Base-by-base conservation (phyloP, 1,139 yeast genomes). In the Debaryomyces psychrophilus region DNA sequence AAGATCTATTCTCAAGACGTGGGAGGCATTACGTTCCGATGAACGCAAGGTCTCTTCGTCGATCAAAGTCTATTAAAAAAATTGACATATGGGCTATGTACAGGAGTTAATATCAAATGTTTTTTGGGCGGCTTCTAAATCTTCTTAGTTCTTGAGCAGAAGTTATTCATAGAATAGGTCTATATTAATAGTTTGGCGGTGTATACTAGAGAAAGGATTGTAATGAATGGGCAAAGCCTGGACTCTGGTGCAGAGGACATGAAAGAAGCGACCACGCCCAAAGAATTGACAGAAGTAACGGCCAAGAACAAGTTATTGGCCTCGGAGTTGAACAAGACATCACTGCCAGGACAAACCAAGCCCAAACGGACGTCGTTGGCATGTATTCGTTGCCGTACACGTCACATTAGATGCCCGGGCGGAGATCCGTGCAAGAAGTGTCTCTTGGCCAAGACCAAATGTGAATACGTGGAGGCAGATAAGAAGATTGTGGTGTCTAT, bases 401-500 rank as follows among this genome's bases (percentile, higher is more conserved):
- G 93, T 47, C 95, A 88, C 62, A 83, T 85, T 33, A 79, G 87
- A 52, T 88, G 96, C 59, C 90, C 90, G 8, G 95, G 95, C 1
- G 93, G 90, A 1, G 79, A 83, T 34, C 90, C 92, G 0, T 88
- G 96, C 61, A 67, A 72, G 46, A 83, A 84, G 57, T 88, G 96
- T 61, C 68, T 65, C 15, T 64, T 76, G 43, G 81, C 87, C 14
- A 77, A 75, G 46, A 71, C 83, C 2, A 73, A 75, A 28, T 88
- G 96, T 68, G 90, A 86, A 57, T 88, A 87, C 55, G 77, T 82
- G 18, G 93, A 86, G 59, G 90, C 87, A 2, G 90, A 86, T 46
- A 85, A 82, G 68, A 87, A 87, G 60, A 77, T 88, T 15, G 90
- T 87, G 26, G 88, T 87, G 0, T 84, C 93, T 1, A 77, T 87